phyloP scores from a whole-genome alignment of 169 alveolate species.

The Plasmodium inui region DNA sequence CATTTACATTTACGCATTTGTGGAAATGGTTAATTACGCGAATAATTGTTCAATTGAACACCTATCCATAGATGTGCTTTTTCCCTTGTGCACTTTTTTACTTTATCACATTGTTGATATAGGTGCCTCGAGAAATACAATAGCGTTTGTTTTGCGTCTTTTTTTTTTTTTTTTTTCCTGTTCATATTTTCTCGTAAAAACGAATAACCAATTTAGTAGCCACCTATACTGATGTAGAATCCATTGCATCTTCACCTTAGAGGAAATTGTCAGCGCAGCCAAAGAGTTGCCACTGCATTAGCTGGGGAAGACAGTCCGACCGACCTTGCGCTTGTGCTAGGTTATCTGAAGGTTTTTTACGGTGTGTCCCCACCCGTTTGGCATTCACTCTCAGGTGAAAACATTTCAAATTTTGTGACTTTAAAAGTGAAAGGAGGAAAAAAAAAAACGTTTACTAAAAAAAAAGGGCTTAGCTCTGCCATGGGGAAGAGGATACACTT shows the following conservation, averaged over 20 bases:
- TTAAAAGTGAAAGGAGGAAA: not conserved
- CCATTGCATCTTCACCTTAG: not conserved
- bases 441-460: not conserved
- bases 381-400: not conserved
- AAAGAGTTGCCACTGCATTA: not conserved
- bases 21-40: no score
- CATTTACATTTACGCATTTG: no score
- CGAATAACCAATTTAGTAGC: not conserved
- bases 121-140: no score
- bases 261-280: not conserved
- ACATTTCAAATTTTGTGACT: not conserved
- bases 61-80: no score
- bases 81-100: no score
- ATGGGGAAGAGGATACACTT: not conserved
- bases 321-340: not conserved
- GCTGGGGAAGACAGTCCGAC: not conserved
- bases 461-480: not conserved
- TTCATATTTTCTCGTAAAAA: not conserved
- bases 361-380: not conserved
- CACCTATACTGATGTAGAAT: not conserved
- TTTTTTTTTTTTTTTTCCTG: not conserved
- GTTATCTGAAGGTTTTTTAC: not conserved
- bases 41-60: no score
- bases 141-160: no score
- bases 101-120: no score